Evolutionary conservation across 2,329 filamentous ascomycete genomes (phyloP), one percentile per base, ranked within the genome.

Genomic region (Fusarium virguliforme): DNA sequence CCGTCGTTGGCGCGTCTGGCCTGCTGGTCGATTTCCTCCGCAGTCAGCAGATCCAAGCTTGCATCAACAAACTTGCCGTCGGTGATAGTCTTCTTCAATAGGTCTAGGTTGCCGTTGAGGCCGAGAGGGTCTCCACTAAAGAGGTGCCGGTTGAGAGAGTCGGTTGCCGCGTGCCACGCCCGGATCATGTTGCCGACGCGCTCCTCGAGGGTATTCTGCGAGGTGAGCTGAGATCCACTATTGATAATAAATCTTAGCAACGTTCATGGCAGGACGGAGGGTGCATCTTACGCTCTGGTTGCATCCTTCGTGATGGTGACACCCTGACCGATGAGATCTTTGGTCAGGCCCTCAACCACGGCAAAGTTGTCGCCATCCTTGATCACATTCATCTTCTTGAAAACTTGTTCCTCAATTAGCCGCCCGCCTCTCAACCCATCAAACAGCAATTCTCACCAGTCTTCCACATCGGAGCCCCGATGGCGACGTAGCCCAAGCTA

Each of bases 61-160:
- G 28, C 34, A 6, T 55, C 38, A 22, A 56, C 54, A 53, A 64
- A 61, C 8, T 34, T 48, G 10, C 59, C 34, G 13, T 46, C 55
- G 2, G 24, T 7, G 12, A 62, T 40, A 12, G 53, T 51, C 12
- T 40, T 46, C 15, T 58, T 46, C 22, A 62, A 38, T 5, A 58
- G 18, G 22, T 62, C 53, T 1, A 65, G 30, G n/a, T 62, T 65
- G 4, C 54, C 43, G 22, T 62, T 59, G 35, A 57, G 62, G 18
- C 50, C 56, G 4, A 64, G 22, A 15, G 55, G 62, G n/a, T 57
- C 48, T 4, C 58, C 58, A 8, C 51, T 38, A 24, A 62, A 62
- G 34, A 62, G 28, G 6, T 56, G 58, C 6, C 28, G 38, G 43
- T 53, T 58, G 24, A 65, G 59, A n/a, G 15, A 26, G 18, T 65